phyloP scores from a whole-genome alignment of 2,329 filamentous ascomycete genomes.

The Exutisphaerella laricina region DNA sequence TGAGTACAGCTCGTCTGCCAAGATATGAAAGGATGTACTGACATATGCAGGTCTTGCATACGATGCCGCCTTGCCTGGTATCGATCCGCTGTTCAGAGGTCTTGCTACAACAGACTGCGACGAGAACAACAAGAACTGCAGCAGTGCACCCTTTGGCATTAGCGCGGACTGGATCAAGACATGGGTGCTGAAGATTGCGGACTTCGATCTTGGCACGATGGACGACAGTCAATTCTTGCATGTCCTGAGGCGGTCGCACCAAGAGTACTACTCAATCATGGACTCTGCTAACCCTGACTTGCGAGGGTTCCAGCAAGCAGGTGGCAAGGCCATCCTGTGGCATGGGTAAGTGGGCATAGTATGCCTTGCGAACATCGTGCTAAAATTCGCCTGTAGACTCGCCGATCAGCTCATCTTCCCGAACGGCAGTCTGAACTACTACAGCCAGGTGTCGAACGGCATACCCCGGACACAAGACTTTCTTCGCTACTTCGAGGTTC shows the following conservation, averaged over 20 bases:
- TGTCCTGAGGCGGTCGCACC: conserved; percentile 12
- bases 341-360: conserved; percentile 6
- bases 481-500: conserved; percentile 35
- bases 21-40: conserved; percentile 15
- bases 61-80: conserved; percentile 21
- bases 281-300: conserved; percentile 36
- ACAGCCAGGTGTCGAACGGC: conserved; percentile 25
- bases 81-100: conserved; percentile 17
- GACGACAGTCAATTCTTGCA: conserved; percentile 18
- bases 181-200: conserved; percentile 30
- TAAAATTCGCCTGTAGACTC: conserved; percentile 13
- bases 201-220: conserved; percentile 16
- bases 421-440: conserved; percentile 35
- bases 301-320: conserved; percentile 30
- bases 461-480: conserved; percentile 26
- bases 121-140: conserved; percentile 21
- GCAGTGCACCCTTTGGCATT: conserved; percentile 29
- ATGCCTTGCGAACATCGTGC: background rate
- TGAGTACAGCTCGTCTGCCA: conserved; percentile 15
- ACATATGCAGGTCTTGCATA: conserved; percentile 10
- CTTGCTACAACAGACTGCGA: conserved; percentile 29
- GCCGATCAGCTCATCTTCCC: conserved; percentile 35
- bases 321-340: conserved; percentile 36
- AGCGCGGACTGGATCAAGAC: conserved; percentile 33
- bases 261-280: conserved; percentile 32